Evolutionary conservation across 495 filamentous ascomycete species (phyloP), one percentile per base, ranked within the genome.

Genomic region (Daldinia concentrica): DNA sequence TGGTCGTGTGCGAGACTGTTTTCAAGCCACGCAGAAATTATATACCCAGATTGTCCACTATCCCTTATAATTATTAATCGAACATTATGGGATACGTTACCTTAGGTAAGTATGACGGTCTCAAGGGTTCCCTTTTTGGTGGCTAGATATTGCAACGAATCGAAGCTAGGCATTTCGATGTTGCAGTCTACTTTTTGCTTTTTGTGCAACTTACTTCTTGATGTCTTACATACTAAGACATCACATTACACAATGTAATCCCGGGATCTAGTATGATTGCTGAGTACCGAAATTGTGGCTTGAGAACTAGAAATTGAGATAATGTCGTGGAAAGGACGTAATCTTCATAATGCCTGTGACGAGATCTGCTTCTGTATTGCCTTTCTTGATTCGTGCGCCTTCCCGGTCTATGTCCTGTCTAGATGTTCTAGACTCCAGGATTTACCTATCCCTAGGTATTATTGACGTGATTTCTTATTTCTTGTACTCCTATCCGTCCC

Each of bases 251-350:
- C 48, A 37, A 15, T 41, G 15, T 9, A 29, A 58, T 39, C 19
- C 34, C 29, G 51, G 26, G 26, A 26, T 17, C 19, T 48, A 30
- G 27, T 48, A 9, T 36, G 27, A 57, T 61, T 59, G 48, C 19
- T 29, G 48, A 45, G 48, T 17, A 41, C 63, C 26, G 17, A 27
- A 43, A 27, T 43, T 45, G 54, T 72, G 64, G 64, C 69, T 63
- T 62, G 48, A 11, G 30, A 14, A 19, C 69, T 64, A 67, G 63
- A 67, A 36, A 54, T 67, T 51, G 43, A 59, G 69, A 67, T 58
- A 66, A 72, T 64, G 69, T 30, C 22, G 63, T 67, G 64, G 58
- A 63, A 66, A 59, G 29, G 8, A 36, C 14, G 45, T 22, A 22
- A 32, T 43, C 19, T 52, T 58, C 15, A 45, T 17, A 12, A 58